Conservation (phyloP, 768 basidiomycete species). For the Clitopilus passeckerianus region DNA sequence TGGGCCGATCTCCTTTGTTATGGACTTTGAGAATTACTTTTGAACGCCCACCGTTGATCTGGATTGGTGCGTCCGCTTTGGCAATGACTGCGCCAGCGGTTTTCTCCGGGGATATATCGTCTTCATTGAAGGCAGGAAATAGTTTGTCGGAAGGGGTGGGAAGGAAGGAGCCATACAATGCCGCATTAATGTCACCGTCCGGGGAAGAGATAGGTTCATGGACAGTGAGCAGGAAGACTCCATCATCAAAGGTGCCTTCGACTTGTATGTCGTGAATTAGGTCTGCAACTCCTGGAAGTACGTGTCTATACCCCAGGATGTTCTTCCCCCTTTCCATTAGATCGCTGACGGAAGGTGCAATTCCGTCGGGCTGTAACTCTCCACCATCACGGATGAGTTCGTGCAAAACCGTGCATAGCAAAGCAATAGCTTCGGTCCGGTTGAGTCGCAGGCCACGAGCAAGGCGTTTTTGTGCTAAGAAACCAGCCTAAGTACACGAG, state of each 20-base stretch:
- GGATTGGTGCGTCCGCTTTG: constrained; percentile 53
- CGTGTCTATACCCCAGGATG: constrained; percentile 84
- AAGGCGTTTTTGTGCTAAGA: constrained; percentile 89
- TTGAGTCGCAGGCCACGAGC: constrained; percentile 91
- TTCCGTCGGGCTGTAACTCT: background rate
- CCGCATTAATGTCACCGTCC: constrained; percentile 70
- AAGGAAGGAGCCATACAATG: constrained; percentile 92
- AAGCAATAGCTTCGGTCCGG: constrained; percentile 79
- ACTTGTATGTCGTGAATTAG: constrained; percentile 88
- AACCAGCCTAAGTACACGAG: constrained; percentile 55
- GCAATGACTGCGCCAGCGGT: constrained; percentile 76
- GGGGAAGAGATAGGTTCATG: constrained; percentile 92
- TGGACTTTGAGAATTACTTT: constrained; percentile 71
- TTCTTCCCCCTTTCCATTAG: constrained; percentile 94
- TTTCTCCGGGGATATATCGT: constrained; percentile 45
- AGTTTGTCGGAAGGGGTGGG: constrained; percentile 63
- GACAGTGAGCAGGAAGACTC: constrained; percentile 95
- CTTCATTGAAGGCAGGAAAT: constrained; percentile 56
- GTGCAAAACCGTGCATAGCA: constrained; percentile 90
- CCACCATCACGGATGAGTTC: constrained; percentile 90
- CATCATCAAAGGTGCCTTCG: constrained; percentile 87
- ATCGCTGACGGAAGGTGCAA: constrained; percentile 63
- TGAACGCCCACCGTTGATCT: constrained; percentile 69
- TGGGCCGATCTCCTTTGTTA: constrained; percentile 90
- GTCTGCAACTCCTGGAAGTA: constrained; percentile 72